Base-by-base conservation (phyloP, 2,329 filamentous ascomycete species). In the Ascosphaera acerosa region DNA sequence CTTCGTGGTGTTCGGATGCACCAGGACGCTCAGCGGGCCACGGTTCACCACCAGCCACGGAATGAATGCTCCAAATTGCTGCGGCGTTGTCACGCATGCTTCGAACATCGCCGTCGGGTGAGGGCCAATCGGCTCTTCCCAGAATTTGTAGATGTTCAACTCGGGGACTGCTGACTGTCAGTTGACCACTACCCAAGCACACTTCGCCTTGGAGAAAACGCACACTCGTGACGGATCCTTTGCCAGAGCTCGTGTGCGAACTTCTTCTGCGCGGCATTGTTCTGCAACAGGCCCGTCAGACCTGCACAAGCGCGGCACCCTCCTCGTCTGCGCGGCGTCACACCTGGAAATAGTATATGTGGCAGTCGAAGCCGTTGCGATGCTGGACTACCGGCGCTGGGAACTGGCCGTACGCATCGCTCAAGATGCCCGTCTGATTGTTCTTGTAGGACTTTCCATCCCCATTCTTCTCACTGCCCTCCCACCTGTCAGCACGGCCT, bases 81-180 rank as follows among this genome's bases (percentile, higher is more conserved):
- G 70, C 0, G 81, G 82, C 0, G 72, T 80, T 48, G 84, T 78
- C 14, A 91, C 29, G 41, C 89, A 89, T 29, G 91, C 78, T 52
- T 92, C 82, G 43, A 91, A 91, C 80, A 90, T 91, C 32, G 70
- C 75, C 1, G 80, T 51, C 0, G 75, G 71, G 48, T 91, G 81
- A 1, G 81, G 81, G 0, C 81, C 82, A 17, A 91, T 51, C 0
- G 81, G 78, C 10, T 55, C 52, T 39, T 87, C 73, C 64, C 68
- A 89, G 39, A 90, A 57, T 10, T 51, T 59, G 48, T 91, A 90
- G 41, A 89, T 73, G 33, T 80, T 65, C 12, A 90, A 58, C 47
- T 91, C 81, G 6, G 81, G 80, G 44, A 90, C 76, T 81, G 36
- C 10, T 19, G n/a, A 6, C 6, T 12, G 16, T n/a, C 31, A 31